phyloP scores from a whole-genome alignment of 768 basidiomycete species.

The Leccinum sublutescens region DNA sequence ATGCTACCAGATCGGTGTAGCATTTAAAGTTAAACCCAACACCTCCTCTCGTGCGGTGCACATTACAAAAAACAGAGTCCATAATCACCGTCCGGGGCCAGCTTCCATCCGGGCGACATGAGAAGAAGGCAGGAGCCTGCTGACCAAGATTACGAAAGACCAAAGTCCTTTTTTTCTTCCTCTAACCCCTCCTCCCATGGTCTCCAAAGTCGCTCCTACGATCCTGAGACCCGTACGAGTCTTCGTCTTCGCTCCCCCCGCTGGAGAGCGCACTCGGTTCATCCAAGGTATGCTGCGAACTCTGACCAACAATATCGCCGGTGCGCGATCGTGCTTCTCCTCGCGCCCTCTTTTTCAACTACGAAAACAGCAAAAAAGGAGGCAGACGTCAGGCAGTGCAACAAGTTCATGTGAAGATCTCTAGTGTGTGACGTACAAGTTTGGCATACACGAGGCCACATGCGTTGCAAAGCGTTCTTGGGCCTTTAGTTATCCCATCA shows the following conservation, averaged over 20 bases:
- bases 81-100: constrained; percentile 14
- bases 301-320: constrained; percentile 28
- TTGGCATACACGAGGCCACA: constrained; percentile 88
- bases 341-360: constrained; percentile 36
- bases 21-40: constrained; percentile 15
- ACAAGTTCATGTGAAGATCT: constrained; percentile 17
- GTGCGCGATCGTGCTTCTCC: constrained; percentile 30
- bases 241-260: constrained; percentile 35
- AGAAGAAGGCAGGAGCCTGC: constrained; percentile 18
- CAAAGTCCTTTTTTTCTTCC: constrained; percentile 6
- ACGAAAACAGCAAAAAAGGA: constrained; percentile 9
- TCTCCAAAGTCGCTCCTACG: constrained; percentile 35
- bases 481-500: constrained; percentile 48
- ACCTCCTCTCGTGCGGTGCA: constrained; percentile 7
- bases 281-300: constrained; percentile 30
- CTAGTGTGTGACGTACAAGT: constrained; percentile 54
- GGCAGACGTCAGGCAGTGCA: constrained; percentile 21
- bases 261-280: constrained; percentile 27
- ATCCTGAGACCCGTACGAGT: constrained; percentile 35
- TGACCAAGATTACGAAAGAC: constrained; percentile 22
- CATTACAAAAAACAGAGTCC: constrained; percentile 11
- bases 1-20: constrained; percentile 10
- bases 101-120: constrained; percentile 15
- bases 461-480: constrained; percentile 81
- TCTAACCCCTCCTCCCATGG: constrained; percentile 31